phyloP scores from a whole-genome alignment of 1,284 basidiomycete species.

The Testicularia cyperi region DNA sequence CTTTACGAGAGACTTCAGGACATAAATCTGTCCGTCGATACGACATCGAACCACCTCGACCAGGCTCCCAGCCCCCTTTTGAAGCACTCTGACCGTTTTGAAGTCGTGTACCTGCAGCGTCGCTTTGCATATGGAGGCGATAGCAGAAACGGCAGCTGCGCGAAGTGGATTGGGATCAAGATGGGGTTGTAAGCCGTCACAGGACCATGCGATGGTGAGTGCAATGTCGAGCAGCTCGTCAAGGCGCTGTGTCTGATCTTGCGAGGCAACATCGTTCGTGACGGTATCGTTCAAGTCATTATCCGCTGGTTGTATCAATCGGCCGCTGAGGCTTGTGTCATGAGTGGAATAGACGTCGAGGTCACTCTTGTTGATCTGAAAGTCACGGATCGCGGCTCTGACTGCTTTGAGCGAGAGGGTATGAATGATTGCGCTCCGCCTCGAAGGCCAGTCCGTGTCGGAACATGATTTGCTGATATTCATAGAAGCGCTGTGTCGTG shows the following conservation, averaged over 20 bases:
- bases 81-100: conserved; percentile 44
- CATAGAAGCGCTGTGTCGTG: too few relatives aligned
- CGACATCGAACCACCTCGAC: conserved; percentile 56
- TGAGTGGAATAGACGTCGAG: neutral
- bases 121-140: conserved; percentile 15
- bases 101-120: conserved; percentile 44
- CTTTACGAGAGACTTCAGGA: conserved; percentile 57
- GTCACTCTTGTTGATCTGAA: conserved; percentile 14
- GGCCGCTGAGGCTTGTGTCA: too few relatives aligned
- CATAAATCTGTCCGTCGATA: conserved; percentile 53
- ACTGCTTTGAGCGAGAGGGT: conserved; percentile 3
- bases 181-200: conserved; percentile 14
- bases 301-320: too few relatives aligned
- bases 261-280: neutral
- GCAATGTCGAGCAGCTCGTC: conserved; percentile 38
- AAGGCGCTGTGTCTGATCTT: neutral
- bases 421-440: neutral
- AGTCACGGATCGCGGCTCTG: conserved; percentile 25
- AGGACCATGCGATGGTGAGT: conserved; percentile 40
- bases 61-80: conserved; percentile 46
- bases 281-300: neutral
- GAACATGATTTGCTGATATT: too few relatives aligned
- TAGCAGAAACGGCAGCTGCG: conserved; percentile 10
- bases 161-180: conserved; percentile 33
- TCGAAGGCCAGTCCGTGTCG: too few relatives aligned